Evolutionary conservation across 2,329 filamentous ascomycete genomes (phyloP).

Genomic region (Ambrosiella beaveri): DNA sequence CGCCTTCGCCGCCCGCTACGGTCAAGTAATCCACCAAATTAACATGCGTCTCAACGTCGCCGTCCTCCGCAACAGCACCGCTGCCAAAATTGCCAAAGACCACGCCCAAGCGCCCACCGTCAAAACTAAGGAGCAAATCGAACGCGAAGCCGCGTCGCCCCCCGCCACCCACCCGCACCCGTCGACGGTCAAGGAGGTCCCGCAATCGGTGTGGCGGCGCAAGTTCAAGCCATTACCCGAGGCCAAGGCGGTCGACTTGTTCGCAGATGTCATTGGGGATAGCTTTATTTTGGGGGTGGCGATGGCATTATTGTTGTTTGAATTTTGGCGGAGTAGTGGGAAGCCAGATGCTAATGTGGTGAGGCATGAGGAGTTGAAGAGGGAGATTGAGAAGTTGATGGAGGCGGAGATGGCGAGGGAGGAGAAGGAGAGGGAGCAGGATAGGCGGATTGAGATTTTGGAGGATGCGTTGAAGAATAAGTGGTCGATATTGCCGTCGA

Average conservation of each 20-base stretch:
- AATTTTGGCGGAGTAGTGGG: conserved; percentile 39
- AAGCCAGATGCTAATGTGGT: conserved; percentile 43
- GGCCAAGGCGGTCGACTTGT: conserved; percentile 47
- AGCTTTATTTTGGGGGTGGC: conserved; percentile 45
- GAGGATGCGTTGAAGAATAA: conserved; percentile 38
- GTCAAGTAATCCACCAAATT: conserved; percentile 46
- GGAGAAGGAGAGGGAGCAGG: conserved; percentile 27
- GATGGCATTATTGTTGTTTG: conserved; percentile 39
- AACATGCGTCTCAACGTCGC: conserved; percentile 49
- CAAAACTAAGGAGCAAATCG: conserved; percentile 44
- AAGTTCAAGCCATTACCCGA: conserved; percentile 48
- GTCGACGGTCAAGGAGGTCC: conserved; percentile 8
- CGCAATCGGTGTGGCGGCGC: conserved; percentile 38
- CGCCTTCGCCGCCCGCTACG: conserved; percentile 41
- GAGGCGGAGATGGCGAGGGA: conserved; percentile 33
- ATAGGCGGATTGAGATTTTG: conserved; percentile 31
- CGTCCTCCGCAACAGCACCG: conserved; percentile 37
- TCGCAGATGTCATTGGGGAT: conserved; percentile 48
- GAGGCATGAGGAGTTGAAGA: conserved; percentile 32
- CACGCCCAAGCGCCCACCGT: conserved; percentile 46
- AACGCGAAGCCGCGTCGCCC: conserved; percentile 26
- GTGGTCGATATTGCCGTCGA: conserved; percentile 28
- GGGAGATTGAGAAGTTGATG: conserved; percentile 32
- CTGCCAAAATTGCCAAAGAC: conserved; percentile 41
- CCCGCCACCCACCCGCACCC: conserved; percentile 5